Percentiles rank a stretch among this genome's conserved stretches.
These are phyloP conservation scores for Vigna trinervia DNA, from an alignment of 306 rosid genomes.

Conservation along the genomic window DNA sequence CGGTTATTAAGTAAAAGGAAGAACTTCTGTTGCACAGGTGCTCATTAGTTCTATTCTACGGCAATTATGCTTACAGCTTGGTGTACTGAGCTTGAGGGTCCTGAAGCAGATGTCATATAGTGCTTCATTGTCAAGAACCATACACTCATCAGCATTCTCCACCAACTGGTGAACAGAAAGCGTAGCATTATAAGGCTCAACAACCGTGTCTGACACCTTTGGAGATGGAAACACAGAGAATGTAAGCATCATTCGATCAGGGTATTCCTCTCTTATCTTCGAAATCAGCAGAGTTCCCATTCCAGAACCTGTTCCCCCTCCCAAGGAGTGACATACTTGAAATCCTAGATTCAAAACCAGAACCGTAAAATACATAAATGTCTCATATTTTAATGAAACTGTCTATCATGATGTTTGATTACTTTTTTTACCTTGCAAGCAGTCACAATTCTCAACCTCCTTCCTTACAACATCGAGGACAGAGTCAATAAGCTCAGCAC, in stretches of 20 bases:
- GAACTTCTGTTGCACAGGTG: neutral
- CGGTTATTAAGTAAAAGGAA: neutral
- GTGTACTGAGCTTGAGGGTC: conserved; percentile 63
- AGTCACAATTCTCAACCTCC: conserved; percentile 58
- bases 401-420: neutral
- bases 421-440: conserved; percentile 49
- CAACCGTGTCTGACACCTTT: conserved; percentile 72
- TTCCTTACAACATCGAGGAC: conserved; percentile 60
- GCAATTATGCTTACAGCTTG: conserved; percentile 57
- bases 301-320: conserved; percentile 94
- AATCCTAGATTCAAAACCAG: conserved; percentile 54
- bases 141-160: conserved; percentile 77
- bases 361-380: neutral
- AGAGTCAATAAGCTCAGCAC: conserved; percentile 58
- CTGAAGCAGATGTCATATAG: conserved; percentile 31
- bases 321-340: conserved; percentile 83
- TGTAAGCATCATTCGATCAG: conserved; percentile 77
- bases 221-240: conserved; percentile 70
- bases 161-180: conserved; percentile 84
- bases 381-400: neutral
- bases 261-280: conserved; percentile 77
- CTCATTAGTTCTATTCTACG: neutral
- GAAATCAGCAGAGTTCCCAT: conserved; percentile 91
- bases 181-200: conserved; percentile 83
- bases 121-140: conserved; percentile 49